These are phyloP conservation scores for Apiospora arundinis DNA, from an alignment of 2,329 filamentous ascomycete species.

Conservation along the genomic window DNA sequence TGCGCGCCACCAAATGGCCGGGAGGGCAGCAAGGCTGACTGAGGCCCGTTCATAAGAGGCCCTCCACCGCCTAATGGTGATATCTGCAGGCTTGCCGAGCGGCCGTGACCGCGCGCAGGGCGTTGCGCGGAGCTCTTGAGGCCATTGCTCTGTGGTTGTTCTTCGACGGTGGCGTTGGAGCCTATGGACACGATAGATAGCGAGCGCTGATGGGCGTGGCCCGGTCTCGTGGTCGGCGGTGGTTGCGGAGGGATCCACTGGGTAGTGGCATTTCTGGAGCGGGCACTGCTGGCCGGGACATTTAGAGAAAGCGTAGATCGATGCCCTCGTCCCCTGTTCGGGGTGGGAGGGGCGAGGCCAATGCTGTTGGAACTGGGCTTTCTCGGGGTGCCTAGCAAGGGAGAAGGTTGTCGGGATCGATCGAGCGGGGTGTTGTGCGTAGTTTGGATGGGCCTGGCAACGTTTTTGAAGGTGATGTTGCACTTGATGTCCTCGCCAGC, in stretches of 20 bases:
- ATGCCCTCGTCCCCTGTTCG: conserved; percentile 65
- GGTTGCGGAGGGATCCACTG: conserved; percentile 49
- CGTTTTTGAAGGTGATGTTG: conserved; percentile 95
- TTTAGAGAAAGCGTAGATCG: conserved; percentile 71
- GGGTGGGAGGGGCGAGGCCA: conserved; percentile 53
- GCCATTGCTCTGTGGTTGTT: conserved; percentile 51
- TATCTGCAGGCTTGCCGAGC: conserved; percentile 85
- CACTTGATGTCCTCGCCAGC: conserved; percentile 96
- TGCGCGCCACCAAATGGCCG: conserved; percentile 51
- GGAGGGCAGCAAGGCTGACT: conserved; percentile 48
- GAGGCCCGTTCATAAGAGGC: conserved; percentile 47
- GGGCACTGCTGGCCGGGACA: conserved; percentile 52
- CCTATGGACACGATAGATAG: conserved; percentile 84
- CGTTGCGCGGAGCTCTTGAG: conserved; percentile 52
- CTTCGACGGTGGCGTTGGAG: conserved; percentile 55
- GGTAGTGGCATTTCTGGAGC: conserved; percentile 53
- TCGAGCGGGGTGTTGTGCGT: conserved; percentile 37
- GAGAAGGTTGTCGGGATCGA: conserved; percentile 48
- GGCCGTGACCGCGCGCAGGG: conserved; percentile 69
- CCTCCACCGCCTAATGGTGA: conserved; percentile 53
- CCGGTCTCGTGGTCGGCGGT: conserved; percentile 38
- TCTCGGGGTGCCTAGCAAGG: conserved; percentile 46
- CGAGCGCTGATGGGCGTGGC: conserved; percentile 75
- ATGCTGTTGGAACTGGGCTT: conserved; percentile 47
- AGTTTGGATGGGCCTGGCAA: conserved; percentile 53